Conservation (phyloP, 768 basidiomycete genomes). For the Gautieria morchelliformis region DNA sequence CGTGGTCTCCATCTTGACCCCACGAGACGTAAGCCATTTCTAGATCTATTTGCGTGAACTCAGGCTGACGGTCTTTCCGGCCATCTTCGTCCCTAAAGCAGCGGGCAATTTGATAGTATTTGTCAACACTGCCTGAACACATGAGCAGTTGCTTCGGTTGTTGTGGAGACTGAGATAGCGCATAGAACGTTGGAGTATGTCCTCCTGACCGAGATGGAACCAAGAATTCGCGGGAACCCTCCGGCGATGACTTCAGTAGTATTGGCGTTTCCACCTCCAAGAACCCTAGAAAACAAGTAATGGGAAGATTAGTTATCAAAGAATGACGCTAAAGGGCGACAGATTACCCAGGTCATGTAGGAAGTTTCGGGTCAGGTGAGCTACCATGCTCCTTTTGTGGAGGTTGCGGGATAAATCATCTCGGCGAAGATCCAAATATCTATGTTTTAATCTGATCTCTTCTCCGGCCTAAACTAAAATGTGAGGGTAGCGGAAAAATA, state of each 20-base stretch:
- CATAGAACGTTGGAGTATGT: conserved; percentile 55
- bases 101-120: conserved; percentile 86
- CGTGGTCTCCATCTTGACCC: conserved; percentile 30
- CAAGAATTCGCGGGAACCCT: conserved; percentile 90
- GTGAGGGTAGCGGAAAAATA: neutral
- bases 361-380: conserved; percentile 61
- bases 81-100: conserved; percentile 97
- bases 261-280: conserved; percentile 91
- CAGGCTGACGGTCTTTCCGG: conserved; percentile 89
- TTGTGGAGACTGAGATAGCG: conserved; percentile 90
- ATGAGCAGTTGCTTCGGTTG: conserved; percentile 93
- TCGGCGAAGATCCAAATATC: conserved; percentile 84
- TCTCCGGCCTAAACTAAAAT: conserved; percentile 58
- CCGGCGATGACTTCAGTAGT: conserved; percentile 83
- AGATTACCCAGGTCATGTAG: conserved; percentile 64
- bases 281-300: conserved; percentile 49
- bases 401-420: conserved; percentile 66
- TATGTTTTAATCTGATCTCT: conserved; percentile 74
- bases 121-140: conserved; percentile 80
- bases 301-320: conserved; percentile 8
- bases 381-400: conserved; percentile 72
- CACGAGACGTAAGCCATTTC: conserved; percentile 95
- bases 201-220: conserved; percentile 60
- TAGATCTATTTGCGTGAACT: conserved; percentile 94
- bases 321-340: conserved; percentile 9